Conservation (phyloP, 345 rosid species). For the Populus pruinosa region DNA sequence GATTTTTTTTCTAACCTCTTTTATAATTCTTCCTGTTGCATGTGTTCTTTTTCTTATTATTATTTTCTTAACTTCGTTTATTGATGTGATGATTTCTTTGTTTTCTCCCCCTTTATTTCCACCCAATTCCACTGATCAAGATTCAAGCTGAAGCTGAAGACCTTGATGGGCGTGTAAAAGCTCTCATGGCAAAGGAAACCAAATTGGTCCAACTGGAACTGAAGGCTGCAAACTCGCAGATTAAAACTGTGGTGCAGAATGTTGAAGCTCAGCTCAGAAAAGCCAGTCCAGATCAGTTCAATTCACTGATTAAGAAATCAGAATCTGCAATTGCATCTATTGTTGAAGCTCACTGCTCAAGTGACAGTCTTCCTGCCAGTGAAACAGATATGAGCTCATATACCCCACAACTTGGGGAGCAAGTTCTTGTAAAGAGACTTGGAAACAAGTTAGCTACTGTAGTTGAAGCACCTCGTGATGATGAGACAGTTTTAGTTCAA, state of each 20-base stretch:
- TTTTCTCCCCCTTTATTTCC: not conserved
- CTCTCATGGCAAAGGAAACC: conserved; percentile 57
- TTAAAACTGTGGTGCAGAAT: conserved; percentile 48
- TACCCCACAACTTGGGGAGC: conserved; percentile 64
- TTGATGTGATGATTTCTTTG: not conserved
- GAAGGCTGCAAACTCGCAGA: conserved; percentile 45
- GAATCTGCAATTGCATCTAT: conserved; percentile 66
- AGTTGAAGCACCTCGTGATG: conserved; percentile 65
- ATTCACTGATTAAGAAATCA: conserved; percentile 51
- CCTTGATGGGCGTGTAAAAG: conserved; percentile 53
- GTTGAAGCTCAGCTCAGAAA: conserved; percentile 51
- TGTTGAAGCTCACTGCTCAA: conserved; percentile 49
- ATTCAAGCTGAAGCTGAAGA: conserved; percentile 65
- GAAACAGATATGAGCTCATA: conserved; percentile 38
- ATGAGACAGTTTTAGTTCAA: conserved; percentile 61
- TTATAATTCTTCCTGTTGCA: not conserved
- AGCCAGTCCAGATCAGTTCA: conserved; percentile 46
- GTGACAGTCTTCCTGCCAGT: conserved; percentile 22
- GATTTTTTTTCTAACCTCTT: not conserved
- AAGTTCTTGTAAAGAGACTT: conserved; percentile 60
- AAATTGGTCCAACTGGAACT: conserved; percentile 55
- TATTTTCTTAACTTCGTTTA: not conserved
- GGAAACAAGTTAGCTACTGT: conserved; percentile 76
- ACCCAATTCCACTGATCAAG: conserved; percentile 36
- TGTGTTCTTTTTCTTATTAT: not conserved